Evolutionary conservation across 495 filamentous ascomycete genomes (phyloP), one percentile per base, ranked within the genome.

Genomic region (Rostrohypoxylon terebratum): DNA sequence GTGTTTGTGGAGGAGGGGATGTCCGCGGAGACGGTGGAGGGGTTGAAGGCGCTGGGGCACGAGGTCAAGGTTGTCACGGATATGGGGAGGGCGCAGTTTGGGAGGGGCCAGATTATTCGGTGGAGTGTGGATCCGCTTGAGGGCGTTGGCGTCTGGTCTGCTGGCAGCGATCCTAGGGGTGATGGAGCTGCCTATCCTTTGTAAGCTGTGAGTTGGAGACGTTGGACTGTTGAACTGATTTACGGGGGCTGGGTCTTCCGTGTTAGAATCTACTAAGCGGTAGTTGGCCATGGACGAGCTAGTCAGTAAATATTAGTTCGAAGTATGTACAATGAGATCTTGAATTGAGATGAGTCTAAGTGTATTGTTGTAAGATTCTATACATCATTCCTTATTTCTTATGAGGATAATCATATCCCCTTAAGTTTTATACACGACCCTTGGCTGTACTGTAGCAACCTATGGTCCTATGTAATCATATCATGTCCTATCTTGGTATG

Each of bases 1-100:
- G 90, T 98, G 1, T 92, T 86, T 77, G 83, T 97, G 0, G 96
- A 99, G 77, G 94, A 97, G 67, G 95, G 95, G 0, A 92, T 98
- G 73, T 83, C 84, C 2, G 87, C 88, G 59, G 84, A 87, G 57
- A 87, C 90, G 20, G 83, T 92, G 2, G 78, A 90, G 69, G 92
- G 90, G 36, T 75, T 99, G 80, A 82, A 76, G 76, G 75, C 76
- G 60, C 79, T 92, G 78, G 96, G 96, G 0, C 96, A 99, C 77
- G 69, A 88, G 42, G 87, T 96, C 1, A 75, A 89, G 80, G 84
- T 95, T 11, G 81, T 94, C 53, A 85, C 44, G 16, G 94, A 90
- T 2, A 89, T 86, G 84, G 78, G 83, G 58, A 85, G 96, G 77
- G 83, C 85, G 2, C 81, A 91, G 81, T 99, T 99, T 86, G 96